A percentile compares a stretch with the other conserved stretches of the same genome.
phyloP scores from a whole-genome alignment of 2,329 filamentous ascomycete species.

The Blastomyces parvus region DNA sequence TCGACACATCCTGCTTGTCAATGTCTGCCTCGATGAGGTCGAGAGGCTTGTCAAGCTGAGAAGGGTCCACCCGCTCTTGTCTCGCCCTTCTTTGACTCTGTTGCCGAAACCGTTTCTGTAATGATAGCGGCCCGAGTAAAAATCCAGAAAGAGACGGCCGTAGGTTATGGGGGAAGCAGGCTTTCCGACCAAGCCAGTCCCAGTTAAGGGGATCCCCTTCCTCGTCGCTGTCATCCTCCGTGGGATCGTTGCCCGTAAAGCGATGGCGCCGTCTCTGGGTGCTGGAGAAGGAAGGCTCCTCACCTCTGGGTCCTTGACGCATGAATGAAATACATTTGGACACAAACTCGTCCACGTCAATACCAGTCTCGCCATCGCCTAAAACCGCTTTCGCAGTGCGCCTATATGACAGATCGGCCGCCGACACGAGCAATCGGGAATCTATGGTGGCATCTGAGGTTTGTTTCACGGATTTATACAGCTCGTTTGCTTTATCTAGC shows the following conservation, averaged over 20 bases:
- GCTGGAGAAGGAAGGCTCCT: slow-evolving; percentile 38
- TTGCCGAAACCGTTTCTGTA: slow-evolving; percentile 73
- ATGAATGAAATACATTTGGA: slow-evolving; percentile 85
- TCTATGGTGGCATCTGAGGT: slow-evolving; percentile 87
- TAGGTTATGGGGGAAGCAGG: slow-evolving; percentile 61
- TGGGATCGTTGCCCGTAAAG: slow-evolving; percentile 49
- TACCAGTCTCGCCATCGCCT: slow-evolving; percentile 61
- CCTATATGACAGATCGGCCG: slow-evolving; percentile 70
- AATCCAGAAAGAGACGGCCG: slow-evolving; percentile 74
- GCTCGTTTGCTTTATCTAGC: slow-evolving; percentile 55
- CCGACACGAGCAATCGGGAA: slow-evolving; percentile 70
- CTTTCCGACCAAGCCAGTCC: slow-evolving; percentile 69
- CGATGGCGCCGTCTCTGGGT: slow-evolving; percentile 34
- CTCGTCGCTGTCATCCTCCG: slow-evolving; percentile 48
- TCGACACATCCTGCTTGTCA: slow-evolving; percentile 64
- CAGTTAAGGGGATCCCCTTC: slow-evolving; percentile 75
- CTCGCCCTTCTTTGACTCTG: slow-evolving; percentile 60
- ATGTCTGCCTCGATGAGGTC: slow-evolving; percentile 67
- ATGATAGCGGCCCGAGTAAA: slow-evolving; percentile 75
- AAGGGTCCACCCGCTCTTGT: slow-evolving; percentile 57
- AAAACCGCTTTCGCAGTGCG: slow-evolving; percentile 65
- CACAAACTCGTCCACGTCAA: slow-evolving; percentile 87
- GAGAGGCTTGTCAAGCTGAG: slow-evolving; percentile 63
- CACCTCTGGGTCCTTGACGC: slow-evolving; percentile 54
- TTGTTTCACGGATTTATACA: slow-evolving; percentile 65